phyloP scores from a whole-genome alignment of 2,329 filamentous ascomycete species.

The Apiospora rasikravindrae region DNA sequence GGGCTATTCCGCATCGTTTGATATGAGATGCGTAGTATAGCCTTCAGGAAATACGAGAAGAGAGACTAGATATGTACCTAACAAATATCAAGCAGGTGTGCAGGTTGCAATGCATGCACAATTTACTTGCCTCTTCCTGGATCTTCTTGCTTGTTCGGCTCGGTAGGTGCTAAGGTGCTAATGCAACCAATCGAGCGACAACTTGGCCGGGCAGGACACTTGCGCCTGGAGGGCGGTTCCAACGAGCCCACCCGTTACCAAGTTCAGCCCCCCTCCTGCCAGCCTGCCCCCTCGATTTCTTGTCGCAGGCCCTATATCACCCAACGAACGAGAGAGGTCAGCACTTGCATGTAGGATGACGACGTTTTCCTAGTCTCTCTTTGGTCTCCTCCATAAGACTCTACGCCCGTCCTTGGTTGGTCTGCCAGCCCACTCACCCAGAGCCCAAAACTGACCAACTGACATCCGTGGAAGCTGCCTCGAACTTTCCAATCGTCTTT shows the following conservation, averaged over 20 bases:
- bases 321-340: background rate
- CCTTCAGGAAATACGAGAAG: background rate
- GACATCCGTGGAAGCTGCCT: constrained; percentile 15
- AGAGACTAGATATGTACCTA: too few relatives aligned
- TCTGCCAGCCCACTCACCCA: background rate
- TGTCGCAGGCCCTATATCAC: constrained; percentile 13
- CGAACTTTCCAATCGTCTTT: constrained; percentile 13
- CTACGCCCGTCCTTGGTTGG: constrained; percentile 10
- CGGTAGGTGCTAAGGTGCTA: constrained; percentile 3
- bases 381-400: background rate
- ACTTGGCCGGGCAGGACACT: background rate
- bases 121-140: constrained; percentile 14
- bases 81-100: background rate
- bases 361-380: constrained; percentile 12
- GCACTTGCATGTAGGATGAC: constrained; percentile 14
- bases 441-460: constrained; percentile 15
- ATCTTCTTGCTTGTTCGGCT: constrained; percentile 1
- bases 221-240: background rate
- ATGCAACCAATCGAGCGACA: constrained; percentile 10
- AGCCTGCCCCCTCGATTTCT: constrained; percentile 3
- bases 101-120: constrained; percentile 16
- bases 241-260: constrained; percentile 5
- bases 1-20: background rate
- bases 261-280: constrained; percentile 13
- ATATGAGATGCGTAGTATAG: background rate